Evolutionary conservation across 306 rosid species (phyloP), one percentile per base, ranked within the genome.

Genomic region (Cyamopsis tetragonoloba): DNA sequence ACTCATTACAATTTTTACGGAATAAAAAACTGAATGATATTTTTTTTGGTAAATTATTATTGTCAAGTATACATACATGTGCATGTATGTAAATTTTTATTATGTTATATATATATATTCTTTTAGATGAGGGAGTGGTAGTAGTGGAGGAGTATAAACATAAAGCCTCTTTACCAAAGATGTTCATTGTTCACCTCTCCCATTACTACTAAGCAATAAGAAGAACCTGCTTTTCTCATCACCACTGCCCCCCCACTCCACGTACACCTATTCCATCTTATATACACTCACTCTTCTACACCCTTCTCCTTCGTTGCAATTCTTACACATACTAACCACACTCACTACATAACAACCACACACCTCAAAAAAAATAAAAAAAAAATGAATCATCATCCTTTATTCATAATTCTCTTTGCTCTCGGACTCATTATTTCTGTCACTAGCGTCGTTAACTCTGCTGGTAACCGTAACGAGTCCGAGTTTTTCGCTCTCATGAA

Each of bases 111-210:
- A n/a, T n/a, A n/a, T n/a, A n/a, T 56, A 79, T 83, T 80, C 83
- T 74, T 2, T 78, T 74, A 46, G 79, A 67, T 20, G 59, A 34
- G 38, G 51, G 70, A 70, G 90, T 85, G 90, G 81, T 80, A 78
- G 91, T 89, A n/a, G n/a, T n/a, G n/a, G n/a, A n/a, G 88, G 95
- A 83, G 96, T 77, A 76, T 81, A 87, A 85, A 81, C 79, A 9
- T 65, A 87, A 89, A 89, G 96, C 75, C 47, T 77, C 96, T 87
- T 89, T 89, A 75, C 43, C 87, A 82, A 88, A 86, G 81, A 80
- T 44, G 82, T 68, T 75, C 57, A 59, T 49, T 44, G 82, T 68
- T 75, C 57, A 59, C 54, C 41, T 32, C 71, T 30, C 69, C 42
- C 65, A 72, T 23, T 42, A 64, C 27, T 73, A 59, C 51, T 7